Evolutionary conservation across 2,329 filamentous ascomycete species (phyloP), one percentile per base, ranked within the genome.

Genomic region (Colletotrichum sp.): DNA sequence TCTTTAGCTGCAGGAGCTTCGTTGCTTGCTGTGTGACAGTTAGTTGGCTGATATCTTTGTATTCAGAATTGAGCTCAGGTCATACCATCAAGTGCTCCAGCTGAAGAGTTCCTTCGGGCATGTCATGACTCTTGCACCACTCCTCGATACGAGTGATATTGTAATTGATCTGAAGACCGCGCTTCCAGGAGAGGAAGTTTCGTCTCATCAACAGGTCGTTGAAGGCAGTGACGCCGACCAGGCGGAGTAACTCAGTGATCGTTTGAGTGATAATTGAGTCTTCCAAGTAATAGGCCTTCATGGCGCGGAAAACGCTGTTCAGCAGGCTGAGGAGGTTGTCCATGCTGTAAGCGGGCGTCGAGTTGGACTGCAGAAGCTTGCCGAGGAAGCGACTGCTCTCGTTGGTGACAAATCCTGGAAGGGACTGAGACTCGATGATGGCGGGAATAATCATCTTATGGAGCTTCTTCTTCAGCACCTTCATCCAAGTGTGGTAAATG

Each of bases 401-500:
- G 85, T 98, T 99, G 76, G 97, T 99, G 80, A 99, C 97, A 85
- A 99, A 99, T 80, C 97, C 97, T 68, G 97, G 97, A 77, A 99
- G 92, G 29, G 97, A 99, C 86, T 99, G 97, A 64, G 96, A 99
- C 86, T 99, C 97, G 82, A 99, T 99, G 84, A 99, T 99, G 72
- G 97, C 97, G 2, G 97, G 97, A 69, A 99, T 98, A 82, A 99
- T 98, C 97, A 99, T 99, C 91, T 99, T 99, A 82, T 98, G 95
- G 78, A 99, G 91, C 88, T 98, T 98, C 92, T 98, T 98, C 92
- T 99, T 99, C 82, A 99, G 89, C 73, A 98, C 95, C 90, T 99
- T 99, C 97, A 99, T 99, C 97, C 97, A 99, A 30, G 97, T 99
- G 87, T 99, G 97, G 87, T 99, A 99, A 82, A 99, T 99, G 89